Conservation (phyloP, 2,329 filamentous ascomycete genomes). For the Coleophoma eucalyptorum region DNA sequence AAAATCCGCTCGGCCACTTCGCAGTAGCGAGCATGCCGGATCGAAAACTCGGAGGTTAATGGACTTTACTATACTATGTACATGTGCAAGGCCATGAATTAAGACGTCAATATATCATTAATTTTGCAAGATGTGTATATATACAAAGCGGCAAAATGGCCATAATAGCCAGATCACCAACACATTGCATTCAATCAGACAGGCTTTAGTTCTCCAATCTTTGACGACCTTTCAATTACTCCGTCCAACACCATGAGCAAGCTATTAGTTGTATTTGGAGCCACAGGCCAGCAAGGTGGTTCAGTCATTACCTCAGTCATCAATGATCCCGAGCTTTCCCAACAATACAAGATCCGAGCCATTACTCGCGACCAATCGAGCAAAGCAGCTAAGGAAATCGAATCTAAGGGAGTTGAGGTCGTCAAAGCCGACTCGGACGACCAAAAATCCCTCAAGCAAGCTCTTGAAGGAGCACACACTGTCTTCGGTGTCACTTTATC, state of each 20-base stretch:
- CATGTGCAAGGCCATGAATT: too few relatives aligned
- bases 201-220: too few relatives aligned
- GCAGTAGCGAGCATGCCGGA: too few relatives aligned
- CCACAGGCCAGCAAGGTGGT: conserved; percentile 47
- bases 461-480: conserved; percentile 38
- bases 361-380: conserved; percentile 40
- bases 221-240: too few relatives aligned
- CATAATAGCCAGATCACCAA: too few relatives aligned
- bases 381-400: conserved; percentile 13
- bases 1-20: too few relatives aligned
- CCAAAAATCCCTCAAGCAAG: conserved; percentile 31
- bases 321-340: conserved; percentile 36
- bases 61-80: too few relatives aligned
- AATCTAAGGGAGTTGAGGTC: conserved; percentile 22
- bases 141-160: too few relatives aligned
- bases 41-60: too few relatives aligned
- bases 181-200: too few relatives aligned
- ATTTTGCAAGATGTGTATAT: too few relatives aligned
- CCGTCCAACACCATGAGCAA: conserved; percentile 10
- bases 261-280: conserved; percentile 42
- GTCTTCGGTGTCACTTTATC: conserved; percentile 42
- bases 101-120: too few relatives aligned
- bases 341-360: conserved; percentile 42
- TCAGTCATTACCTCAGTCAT: conserved; percentile 41
- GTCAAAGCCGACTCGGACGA: conserved; percentile 35